Conservation (phyloP, 2,329 filamentous ascomycete species). For the Lachnellula cervina region DNA sequence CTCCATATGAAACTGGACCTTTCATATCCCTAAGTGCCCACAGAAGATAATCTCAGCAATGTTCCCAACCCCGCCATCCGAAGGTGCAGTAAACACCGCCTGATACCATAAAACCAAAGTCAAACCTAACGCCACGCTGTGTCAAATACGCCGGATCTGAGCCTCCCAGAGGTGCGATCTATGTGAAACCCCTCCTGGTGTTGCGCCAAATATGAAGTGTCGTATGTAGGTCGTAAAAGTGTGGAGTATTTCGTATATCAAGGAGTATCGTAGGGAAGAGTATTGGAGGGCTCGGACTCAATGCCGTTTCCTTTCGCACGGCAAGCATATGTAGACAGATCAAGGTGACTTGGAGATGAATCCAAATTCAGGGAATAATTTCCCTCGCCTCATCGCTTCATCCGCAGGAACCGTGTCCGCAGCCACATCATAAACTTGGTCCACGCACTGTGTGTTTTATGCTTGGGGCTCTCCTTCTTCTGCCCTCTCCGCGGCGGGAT, state of each 20-base stretch:
- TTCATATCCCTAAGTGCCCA: too few species aligned
- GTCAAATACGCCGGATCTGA: background rate
- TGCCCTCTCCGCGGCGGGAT: background rate
- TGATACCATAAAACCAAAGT: too few species aligned
- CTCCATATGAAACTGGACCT: too few species aligned
- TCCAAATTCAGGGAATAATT: background rate
- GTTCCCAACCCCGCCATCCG: too few species aligned
- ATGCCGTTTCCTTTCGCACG: background rate
- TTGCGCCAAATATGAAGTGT: background rate
- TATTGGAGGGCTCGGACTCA: background rate
- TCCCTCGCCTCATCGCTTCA: constrained; percentile 14
- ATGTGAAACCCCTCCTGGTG: background rate
- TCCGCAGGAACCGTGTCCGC: constrained; percentile 49
- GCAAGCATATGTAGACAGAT: background rate
- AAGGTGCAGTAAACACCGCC: too few species aligned
- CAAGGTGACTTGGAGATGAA: background rate
- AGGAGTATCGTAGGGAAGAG: background rate
- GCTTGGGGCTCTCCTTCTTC: constrained; percentile 37
- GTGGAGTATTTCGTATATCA: too few species aligned
- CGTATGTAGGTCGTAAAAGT: background rate
- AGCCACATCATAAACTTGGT: constrained; percentile 61
- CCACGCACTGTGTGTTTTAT: constrained; percentile 58
- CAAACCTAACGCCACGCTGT: background rate
- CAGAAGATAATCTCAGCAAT: too few species aligned
- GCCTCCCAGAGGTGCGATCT: background rate